Evolutionary conservation across 352 stramenopile genomes (phyloP).

Genomic region (Phytophthora uliginosa): DNA sequence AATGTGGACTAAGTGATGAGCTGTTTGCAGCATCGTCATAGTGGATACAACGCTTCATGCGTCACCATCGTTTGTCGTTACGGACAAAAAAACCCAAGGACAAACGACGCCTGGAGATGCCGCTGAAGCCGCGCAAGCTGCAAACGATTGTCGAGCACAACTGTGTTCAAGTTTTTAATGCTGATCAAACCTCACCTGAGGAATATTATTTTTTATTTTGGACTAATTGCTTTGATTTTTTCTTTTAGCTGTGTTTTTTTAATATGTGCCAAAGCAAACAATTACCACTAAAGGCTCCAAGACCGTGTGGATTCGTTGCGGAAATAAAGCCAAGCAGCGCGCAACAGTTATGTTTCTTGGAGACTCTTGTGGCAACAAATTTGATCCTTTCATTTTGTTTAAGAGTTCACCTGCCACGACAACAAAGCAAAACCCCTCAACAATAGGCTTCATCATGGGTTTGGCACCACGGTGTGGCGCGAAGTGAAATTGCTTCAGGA

Average conservation of each 20-base stretch:
- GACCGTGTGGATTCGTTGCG: slow-evolving; percentile 35
- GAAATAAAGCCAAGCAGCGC: slow-evolving; percentile 35
- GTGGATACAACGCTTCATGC: too few species aligned
- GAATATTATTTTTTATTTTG: not conserved
- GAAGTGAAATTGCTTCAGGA: not conserved
- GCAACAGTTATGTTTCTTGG: slow-evolving; percentile 37
- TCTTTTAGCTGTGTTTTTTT: not conserved
- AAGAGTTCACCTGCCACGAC: not conserved
- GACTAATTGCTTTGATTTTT: not conserved
- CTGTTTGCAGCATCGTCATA: not conserved
- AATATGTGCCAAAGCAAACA: not conserved
- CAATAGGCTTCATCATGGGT: not conserved
- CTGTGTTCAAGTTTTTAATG: too few species aligned
- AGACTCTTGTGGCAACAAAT: slow-evolving; percentile 33
- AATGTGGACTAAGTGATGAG: too few species aligned
- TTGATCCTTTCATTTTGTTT: slow-evolving; percentile 18
- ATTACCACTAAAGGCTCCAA: not conserved
- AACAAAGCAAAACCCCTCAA: not conserved
- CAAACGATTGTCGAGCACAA: too few species aligned
- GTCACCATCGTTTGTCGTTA: too few species aligned
- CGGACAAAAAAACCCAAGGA: too few species aligned
- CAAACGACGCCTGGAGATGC: too few species aligned
- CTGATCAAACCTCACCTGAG: not conserved
- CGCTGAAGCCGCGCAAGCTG: too few species aligned
- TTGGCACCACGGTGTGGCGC: not conserved